Evolutionary conservation across 1,284 basidiomycete genomes (phyloP), one percentile per base, ranked within the genome.

Genomic region (Inonotus obliquus): DNA sequence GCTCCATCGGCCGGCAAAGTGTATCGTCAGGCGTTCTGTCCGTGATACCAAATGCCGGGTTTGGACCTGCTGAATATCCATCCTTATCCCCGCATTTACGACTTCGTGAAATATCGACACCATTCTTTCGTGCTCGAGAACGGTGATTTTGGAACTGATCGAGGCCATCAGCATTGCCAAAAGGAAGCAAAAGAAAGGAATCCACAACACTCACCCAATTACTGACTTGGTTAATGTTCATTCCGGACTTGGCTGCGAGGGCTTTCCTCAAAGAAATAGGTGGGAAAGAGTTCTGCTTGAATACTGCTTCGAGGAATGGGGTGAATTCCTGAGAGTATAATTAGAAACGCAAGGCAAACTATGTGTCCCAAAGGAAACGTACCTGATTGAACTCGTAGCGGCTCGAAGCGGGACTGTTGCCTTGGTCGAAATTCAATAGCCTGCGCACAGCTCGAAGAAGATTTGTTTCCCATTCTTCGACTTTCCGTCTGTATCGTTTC

Each of bases 101-200:
- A 23, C 17, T n/a, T 21, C 17, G 17, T 39, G n/a, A n/a, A 21
- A 38, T 45, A 17, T 27, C n/a, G 25, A 23, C 13, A n/a, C 25
- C 45, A 23, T 13, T 37, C 32, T 60, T 60, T 32, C 49, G 57
- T 7, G 45, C 23, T 25, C 61, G 54, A 13, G 35, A 14, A 11
- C 61, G 54, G n/a, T 49, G 61, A 45, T 62, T 62, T 52, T 62
- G 61, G 39, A 62, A 62, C 61, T 62, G 14, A 25, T 11, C 21
- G n/a, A 19, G 5, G 35, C 6, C 27, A 23, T 59, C 13, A 29
- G 25, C n/a, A n/a, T n/a, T n/a, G n/a, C n/a, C n/a, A 37, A 29
- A 14, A 44, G n/a, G 14, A 9, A 60, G 44, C 27, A 45, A 23
- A 10, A 44, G 45, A 27, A 54, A 10, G 4, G 13, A 6, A 51